Conservation (phyloP, 805 yeast genomes). For the Priceomyces medius region DNA sequence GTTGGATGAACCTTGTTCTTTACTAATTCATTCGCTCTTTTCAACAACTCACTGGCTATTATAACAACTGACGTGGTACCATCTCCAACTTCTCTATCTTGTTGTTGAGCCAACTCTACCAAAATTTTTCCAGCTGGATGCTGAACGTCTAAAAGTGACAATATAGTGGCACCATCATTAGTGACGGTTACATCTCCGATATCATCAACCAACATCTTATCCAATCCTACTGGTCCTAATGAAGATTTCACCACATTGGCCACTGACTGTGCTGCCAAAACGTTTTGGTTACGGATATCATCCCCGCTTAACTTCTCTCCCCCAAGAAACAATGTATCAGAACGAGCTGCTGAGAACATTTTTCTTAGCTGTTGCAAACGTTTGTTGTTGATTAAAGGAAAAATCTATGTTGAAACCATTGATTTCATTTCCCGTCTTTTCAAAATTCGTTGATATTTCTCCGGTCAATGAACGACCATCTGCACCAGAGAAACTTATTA, state of each 20-base stretch:
- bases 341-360: slow-evolving; percentile 76
- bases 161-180: slow-evolving; percentile 97
- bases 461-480: slow-evolving; percentile 5
- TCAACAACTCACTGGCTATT: slow-evolving; percentile 87
- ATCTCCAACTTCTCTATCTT: slow-evolving; percentile 97
- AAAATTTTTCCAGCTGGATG: slow-evolving; percentile 98
- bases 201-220: slow-evolving; percentile 97
- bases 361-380: background rate
- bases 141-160: slow-evolving; percentile 87
- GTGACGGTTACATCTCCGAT: slow-evolving; percentile 99
- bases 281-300: slow-evolving; percentile 94
- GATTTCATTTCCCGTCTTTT: background rate
- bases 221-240: slow-evolving; percentile 96
- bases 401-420: background rate
- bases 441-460: slow-evolving; percentile 1
- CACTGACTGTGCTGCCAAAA: slow-evolving; percentile 85
- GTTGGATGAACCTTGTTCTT: slow-evolving; percentile 96
- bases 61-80: slow-evolving; percentile 98
- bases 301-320: slow-evolving; percentile 96
- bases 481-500: too few relatives aligned
- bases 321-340: slow-evolving; percentile 91
- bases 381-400: background rate
- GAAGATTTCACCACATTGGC: slow-evolving; percentile 88
- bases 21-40: slow-evolving; percentile 91
- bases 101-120: slow-evolving; percentile 97